Evolutionary conservation across 179 eudicot genomes (phyloP).

Genomic region (Silene coronaria): DNA sequence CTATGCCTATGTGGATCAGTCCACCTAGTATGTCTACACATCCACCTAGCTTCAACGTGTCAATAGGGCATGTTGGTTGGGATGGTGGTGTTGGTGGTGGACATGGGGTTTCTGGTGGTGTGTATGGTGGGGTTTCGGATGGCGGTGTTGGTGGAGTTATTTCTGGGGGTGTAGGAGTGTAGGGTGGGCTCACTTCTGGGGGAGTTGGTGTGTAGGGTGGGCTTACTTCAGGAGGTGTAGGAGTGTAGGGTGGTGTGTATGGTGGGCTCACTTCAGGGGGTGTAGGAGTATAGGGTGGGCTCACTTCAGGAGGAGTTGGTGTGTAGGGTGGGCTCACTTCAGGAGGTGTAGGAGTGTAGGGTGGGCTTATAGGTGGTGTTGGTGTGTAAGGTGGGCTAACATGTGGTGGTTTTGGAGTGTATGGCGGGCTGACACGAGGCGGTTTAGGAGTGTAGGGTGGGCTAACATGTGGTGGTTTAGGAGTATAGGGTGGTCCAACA

Average conservation of each 20-base stretch:
- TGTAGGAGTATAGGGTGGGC: too few species aligned
- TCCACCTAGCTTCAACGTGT: constrained; percentile 49
- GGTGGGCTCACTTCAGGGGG: not conserved
- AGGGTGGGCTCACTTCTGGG: constrained; percentile 1
- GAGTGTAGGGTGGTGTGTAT: constrained; percentile 14
- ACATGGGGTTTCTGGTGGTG: constrained; percentile 22
- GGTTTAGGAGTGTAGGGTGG: constrained; percentile 21
- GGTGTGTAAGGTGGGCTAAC: too few species aligned
- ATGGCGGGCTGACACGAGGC: not conserved
- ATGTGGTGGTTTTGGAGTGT: constrained; percentile 17
- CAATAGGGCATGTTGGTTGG: constrained; percentile 65
- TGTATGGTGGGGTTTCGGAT: not conserved
- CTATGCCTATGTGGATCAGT: constrained; percentile 59
- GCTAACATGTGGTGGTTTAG: constrained; percentile 9
- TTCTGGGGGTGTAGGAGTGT: constrained; percentile 7
- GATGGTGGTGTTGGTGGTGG: constrained; percentile 29
- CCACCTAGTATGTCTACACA: constrained; percentile 78
- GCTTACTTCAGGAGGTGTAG: constrained; percentile 8
- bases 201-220: constrained; percentile 20
- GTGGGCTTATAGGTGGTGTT: too few species aligned
- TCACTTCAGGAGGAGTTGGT: too few species aligned
- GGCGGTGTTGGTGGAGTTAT: constrained; percentile 16
- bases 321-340: too few species aligned
- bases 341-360: too few species aligned
- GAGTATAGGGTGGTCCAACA: constrained; percentile 7